These are phyloP conservation scores for Nannizziopsis arthrosporioides DNA, from an alignment of 2,329 filamentous ascomycete species.

Conservation along the genomic window DNA sequence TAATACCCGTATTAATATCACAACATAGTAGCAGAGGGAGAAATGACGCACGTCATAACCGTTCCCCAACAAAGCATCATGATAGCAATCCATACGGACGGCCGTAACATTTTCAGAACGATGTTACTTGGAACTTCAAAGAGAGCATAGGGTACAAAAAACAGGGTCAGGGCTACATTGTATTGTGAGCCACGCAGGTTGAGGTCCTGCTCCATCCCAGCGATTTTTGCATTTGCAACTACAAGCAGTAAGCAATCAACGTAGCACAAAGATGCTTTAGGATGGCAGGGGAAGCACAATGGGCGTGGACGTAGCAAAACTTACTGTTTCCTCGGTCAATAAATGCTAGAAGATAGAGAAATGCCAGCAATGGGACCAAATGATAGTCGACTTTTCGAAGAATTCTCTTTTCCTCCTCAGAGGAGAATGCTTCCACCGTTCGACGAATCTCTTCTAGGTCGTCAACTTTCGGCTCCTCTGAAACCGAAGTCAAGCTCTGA, in stretches of 20 bases:
- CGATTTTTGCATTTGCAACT: conserved; percentile 31
- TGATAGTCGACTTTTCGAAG: conserved; percentile 32
- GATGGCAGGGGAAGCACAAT: conserved; percentile 3
- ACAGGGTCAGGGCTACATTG: conserved; percentile 30
- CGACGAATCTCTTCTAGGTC: conserved; percentile 9
- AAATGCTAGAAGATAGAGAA: conserved; percentile 59
- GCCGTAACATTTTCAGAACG: conserved; percentile 30
- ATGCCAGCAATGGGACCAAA: conserved; percentile 32
- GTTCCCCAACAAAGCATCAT: conserved; percentile 35
- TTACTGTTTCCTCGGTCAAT: conserved; percentile 46
- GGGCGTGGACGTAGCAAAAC: not conserved
- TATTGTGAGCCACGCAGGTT: conserved; percentile 28
- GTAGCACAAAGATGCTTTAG: not conserved
- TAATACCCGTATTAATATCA: conserved; percentile 11
- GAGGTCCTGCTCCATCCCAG: conserved; percentile 21
- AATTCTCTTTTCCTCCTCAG: conserved; percentile 18
- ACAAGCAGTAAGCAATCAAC: not conserved
- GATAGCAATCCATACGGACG: conserved; percentile 35
- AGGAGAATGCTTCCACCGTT: conserved; percentile 11
- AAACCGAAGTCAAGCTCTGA: not conserved
- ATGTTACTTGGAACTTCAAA: conserved; percentile 36
- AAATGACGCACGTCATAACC: conserved; percentile 17
- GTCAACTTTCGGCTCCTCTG: conserved; percentile 7
- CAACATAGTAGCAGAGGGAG: not conserved
- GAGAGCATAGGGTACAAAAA: conserved; percentile 30